A percentile compares a stretch with the other conserved stretches of the same genome.
These are phyloP conservation scores for Dorcoceras hygrometricum DNA, from an alignment of 257 asterid genomes.

Conservation along the genomic window DNA sequence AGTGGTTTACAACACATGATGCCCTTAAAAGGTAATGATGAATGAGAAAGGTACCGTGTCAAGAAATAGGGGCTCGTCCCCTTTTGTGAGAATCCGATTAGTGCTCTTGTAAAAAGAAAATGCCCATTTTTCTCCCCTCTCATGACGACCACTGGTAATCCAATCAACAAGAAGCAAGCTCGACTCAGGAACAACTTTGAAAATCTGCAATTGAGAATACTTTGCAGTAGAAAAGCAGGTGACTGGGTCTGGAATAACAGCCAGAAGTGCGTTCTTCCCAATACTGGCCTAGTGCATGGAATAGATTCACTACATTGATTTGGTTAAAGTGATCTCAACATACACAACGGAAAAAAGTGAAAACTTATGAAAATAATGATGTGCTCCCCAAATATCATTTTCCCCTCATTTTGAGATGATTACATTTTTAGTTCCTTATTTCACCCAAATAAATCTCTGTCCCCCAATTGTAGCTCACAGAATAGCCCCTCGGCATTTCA, in stretches of 20 bases:
- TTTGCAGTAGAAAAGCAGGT: slow-evolving; percentile 92
- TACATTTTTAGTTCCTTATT: neutral
- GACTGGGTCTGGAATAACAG: slow-evolving; percentile 90
- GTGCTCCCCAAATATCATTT: neutral
- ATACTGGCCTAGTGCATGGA: slow-evolving; percentile 69
- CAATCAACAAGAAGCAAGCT: slow-evolving; percentile 89
- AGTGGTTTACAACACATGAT: neutral
- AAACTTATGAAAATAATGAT: neutral
- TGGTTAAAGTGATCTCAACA: slow-evolving; percentile 1
- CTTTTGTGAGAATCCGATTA: slow-evolving; percentile 57
- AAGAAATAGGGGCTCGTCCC: slow-evolving; percentile 61
- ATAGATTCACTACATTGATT: slow-evolving; percentile 31
- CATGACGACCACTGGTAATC: slow-evolving; percentile 95
- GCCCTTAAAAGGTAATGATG: slow-evolving; percentile 5
- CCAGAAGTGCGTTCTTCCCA: slow-evolving; percentile 67
- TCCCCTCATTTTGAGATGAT: neutral
- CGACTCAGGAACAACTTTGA: slow-evolving; percentile 54
- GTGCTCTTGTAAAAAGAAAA: slow-evolving; percentile 75
- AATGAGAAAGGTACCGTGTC: slow-evolving; percentile 58
- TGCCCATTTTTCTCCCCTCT: slow-evolving; percentile 89
- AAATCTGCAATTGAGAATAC: slow-evolving; percentile 75
- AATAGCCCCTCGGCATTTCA: neutral
- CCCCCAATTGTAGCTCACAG: neutral
- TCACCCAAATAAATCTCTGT: neutral
- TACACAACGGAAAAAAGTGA: slow-evolving; percentile 2